Evolutionary conservation across 1,284 basidiomycete species (phyloP), one percentile per base, ranked within the genome.

Genomic region (Termitomyces sp.): DNA sequence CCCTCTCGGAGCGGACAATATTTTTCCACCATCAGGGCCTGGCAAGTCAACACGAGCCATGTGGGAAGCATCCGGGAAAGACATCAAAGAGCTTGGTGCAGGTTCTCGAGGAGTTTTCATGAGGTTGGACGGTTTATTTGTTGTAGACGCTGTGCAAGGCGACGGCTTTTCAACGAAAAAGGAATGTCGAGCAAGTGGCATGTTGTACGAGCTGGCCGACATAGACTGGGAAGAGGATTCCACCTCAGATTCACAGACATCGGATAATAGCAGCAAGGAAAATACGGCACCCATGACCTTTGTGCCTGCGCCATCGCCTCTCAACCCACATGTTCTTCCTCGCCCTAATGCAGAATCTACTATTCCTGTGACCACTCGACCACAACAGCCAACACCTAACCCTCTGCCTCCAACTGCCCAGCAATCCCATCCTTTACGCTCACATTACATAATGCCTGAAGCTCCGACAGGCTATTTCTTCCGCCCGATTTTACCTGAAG

Each of bases 141-240:
- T 83, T 3, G 81, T 79, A 37, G 82, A 87, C 35, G 68, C 73
- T 2, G 63, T 68, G 4, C 65, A 63, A 16, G 61, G 63, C n/a
- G 71, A 76, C 19, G 76, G 76, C 1, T 56, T 64, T 11, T 60
- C 52, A 1, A 49, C 62, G 33, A 74, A 68, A 54, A 83, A 80
- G 60, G 82, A 87, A 65, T 80, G 80, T 46, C 71, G 84, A 55
- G 81, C 78, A 18, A 75, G 77, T 52, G 88, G 88, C 19, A 79
- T 80, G 75, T 65, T 90, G 47, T 90, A 83, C 57, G 88, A 91
- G 66, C 72, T 90, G 33, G 86, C 78, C 1, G 86, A 88, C 55
- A 71, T 77, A 33, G 85, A 84, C 53, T 89, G 82, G 82, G 80
- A 77, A 41, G 84, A 79, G 16, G 47, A 57, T 34, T 38, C 42